phyloP scores from a whole-genome alignment of 441 rosid species.

The Populus trichocarpa region DNA sequence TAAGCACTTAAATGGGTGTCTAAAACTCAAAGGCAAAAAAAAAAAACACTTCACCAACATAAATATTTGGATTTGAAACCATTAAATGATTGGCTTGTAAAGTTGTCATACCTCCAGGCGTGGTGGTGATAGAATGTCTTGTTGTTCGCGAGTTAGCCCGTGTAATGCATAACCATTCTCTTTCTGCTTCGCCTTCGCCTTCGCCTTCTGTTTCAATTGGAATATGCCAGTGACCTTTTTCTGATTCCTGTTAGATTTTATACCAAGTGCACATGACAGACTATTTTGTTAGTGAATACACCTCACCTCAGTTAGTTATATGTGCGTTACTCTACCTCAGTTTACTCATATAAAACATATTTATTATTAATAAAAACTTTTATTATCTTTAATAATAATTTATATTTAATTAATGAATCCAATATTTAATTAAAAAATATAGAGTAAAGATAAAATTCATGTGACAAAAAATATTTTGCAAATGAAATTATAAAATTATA shows the following conservation, averaged over 20 bases:
- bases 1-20: not conserved
- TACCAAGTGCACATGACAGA: not conserved
- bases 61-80: constrained; percentile 4
- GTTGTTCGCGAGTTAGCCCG: constrained; percentile 25
- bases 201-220: constrained; percentile 35
- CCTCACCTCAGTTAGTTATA: no score
- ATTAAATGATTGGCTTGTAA: not conserved
- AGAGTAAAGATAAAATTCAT: no score
- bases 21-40: not conserved
- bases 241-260: constrained; percentile 49
- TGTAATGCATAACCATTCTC: constrained; percentile 55
- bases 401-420: no score
- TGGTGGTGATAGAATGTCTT: constrained; percentile 11
- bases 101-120: constrained; percentile 39
- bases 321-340: no score
- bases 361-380: no score
- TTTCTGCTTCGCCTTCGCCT: constrained; percentile 32
- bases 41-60: not conserved
- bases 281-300: no score
- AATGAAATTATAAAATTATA: no score
- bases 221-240: constrained; percentile 67
- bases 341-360: no score
- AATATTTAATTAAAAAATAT: no score
- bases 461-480: no score
- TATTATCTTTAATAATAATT: no score